These are phyloP conservation scores for Pulveroboletus sp. DNA, from an alignment of 768 basidiomycete genomes.

Conservation along the genomic window DNA sequence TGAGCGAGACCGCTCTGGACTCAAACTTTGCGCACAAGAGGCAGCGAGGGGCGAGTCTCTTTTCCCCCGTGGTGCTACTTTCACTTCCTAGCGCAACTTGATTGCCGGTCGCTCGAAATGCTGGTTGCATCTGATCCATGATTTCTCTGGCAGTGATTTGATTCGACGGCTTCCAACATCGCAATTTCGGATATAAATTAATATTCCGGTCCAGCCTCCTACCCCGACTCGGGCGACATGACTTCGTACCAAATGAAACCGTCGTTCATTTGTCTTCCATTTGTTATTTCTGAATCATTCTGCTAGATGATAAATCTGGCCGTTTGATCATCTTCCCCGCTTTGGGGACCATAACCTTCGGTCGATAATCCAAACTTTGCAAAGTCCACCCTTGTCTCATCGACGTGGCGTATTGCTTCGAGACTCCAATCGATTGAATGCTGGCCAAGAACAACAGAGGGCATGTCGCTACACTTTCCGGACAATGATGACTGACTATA, in stretches of 20 bases:
- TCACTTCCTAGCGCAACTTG: neutral
- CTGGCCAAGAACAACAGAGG: neutral
- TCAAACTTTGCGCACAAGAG: neutral
- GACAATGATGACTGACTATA: slow-evolving; percentile 9
- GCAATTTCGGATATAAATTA: slow-evolving; percentile 7
- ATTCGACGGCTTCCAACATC: neutral
- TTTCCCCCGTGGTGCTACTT: neutral
- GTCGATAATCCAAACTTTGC: slow-evolving; percentile 19
- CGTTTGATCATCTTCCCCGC: slow-evolving; percentile 15
- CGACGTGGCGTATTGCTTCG: slow-evolving; percentile 1
- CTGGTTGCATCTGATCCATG: neutral
- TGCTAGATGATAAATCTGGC: slow-evolving; percentile 9
- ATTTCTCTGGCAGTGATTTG: neutral
- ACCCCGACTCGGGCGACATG: no score
- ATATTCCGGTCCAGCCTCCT: neutral
- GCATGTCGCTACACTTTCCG: slow-evolving; percentile 7
- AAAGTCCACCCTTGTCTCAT: neutral
- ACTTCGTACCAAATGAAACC: no score
- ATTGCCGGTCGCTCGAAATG: slow-evolving; percentile 5
- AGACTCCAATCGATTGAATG: neutral
- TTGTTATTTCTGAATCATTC: slow-evolving; percentile 1
- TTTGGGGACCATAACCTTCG: slow-evolving; percentile 18
- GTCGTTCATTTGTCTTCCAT: neutral
- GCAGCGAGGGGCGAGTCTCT: neutral
- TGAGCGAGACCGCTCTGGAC: no score